A percentile compares a stretch with the other conserved stretches of the same genome.
phyloP scores from a whole-genome alignment of 140 eudicot species.

The Ambrosia hybrid region DNA sequence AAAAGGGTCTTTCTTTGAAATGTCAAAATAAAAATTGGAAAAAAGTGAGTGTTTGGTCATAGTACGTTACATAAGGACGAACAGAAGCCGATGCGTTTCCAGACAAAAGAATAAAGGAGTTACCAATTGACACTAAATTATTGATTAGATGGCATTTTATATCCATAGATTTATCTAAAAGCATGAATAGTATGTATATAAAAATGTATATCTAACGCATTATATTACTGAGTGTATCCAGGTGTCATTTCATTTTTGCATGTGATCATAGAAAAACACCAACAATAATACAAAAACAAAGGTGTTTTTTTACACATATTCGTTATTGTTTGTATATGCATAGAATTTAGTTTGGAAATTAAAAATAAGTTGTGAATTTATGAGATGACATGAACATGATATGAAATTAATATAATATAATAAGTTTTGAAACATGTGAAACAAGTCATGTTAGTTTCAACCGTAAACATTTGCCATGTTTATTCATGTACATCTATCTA shows the following conservation, averaged over 20 bases:
- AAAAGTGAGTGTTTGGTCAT: conserved; percentile 29
- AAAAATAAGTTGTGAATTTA: too few relatives aligned
- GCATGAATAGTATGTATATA: neutral
- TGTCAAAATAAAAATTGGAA: neutral
- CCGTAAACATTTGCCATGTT: neutral
- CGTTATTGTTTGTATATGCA: too few relatives aligned
- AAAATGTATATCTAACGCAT: neutral
- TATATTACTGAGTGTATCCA: neutral
- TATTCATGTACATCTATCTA: neutral
- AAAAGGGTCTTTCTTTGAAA: neutral
- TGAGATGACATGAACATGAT: too few relatives aligned
- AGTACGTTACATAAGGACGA: conserved; percentile 23
- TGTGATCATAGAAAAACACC: neutral
- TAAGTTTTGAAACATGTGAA: neutral
- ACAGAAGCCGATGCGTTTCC: conserved; percentile 31
- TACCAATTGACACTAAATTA: conserved; percentile 17
- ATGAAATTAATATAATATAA: too few relatives aligned
- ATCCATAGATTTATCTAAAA: conserved; percentile 5
- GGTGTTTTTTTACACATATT: neutral
- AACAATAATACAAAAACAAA: neutral
- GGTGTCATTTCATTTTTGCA: neutral
- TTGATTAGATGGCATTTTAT: neutral
- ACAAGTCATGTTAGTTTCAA: neutral
- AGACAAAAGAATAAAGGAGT: conserved; percentile 14
- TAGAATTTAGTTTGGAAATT: too few relatives aligned